These are phyloP conservation scores for Aphanomyces stellatus DNA, from an alignment of 352 stramenopile species.

Conservation along the genomic window DNA sequence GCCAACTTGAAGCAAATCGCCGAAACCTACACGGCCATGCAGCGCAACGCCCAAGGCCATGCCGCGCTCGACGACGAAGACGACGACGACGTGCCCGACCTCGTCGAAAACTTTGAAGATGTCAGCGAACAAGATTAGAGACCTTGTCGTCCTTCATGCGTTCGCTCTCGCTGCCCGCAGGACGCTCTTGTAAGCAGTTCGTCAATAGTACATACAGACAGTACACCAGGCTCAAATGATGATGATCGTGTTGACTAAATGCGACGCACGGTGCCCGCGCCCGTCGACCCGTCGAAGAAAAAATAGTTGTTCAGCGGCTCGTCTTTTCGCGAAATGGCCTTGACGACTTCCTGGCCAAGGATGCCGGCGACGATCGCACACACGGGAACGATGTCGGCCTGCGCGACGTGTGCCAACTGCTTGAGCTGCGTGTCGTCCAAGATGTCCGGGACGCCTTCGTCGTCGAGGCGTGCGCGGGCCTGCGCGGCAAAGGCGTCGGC, in stretches of 20 bases:
- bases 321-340: constrained; percentile 94
- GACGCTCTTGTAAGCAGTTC: background rate
- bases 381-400: constrained; percentile 81
- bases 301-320: constrained; percentile 95
- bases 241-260: constrained; percentile 1
- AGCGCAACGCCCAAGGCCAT: constrained; percentile 68
- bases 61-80: constrained; percentile 78
- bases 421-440: constrained; percentile 39
- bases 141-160: background rate
- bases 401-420: constrained; percentile 31
- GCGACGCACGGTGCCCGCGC: constrained; percentile 26
- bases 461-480: constrained; percentile 34
- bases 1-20: constrained; percentile 93
- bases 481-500: constrained; percentile 49
- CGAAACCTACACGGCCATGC: constrained; percentile 74
- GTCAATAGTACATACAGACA: constrained; percentile 20
- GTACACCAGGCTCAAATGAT: constrained; percentile 12
- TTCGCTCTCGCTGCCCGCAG: background rate
- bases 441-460: constrained; percentile 60
- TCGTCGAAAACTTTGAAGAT: constrained; percentile 98
- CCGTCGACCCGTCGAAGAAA: constrained; percentile 80
- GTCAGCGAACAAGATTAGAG: constrained; percentile 83
- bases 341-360: constrained; percentile 97
- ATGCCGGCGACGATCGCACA: constrained; percentile 95
- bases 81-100: constrained; percentile 95